These are phyloP conservation scores for Cephalotrichum gorgonifer DNA, from an alignment of 2,329 filamentous ascomycete genomes.

Conservation along the genomic window DNA sequence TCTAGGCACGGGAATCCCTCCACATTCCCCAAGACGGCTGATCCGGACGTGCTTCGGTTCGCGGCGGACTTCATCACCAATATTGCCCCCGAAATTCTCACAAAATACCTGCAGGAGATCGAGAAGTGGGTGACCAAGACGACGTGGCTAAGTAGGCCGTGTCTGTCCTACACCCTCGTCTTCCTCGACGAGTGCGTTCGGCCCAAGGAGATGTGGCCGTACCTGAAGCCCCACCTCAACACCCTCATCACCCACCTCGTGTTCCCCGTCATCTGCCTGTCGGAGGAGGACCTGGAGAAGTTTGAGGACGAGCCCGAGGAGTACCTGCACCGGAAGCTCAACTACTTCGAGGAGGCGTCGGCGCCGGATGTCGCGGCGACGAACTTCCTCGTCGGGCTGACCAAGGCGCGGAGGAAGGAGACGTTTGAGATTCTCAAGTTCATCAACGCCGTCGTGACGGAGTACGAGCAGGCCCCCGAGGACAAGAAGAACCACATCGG, in stretches of 20 bases:
- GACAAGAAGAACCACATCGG: slow-evolving; percentile 88
- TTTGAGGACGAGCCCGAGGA: slow-evolving; percentile 93
- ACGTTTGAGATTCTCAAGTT: slow-evolving; percentile 92
- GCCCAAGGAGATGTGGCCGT: slow-evolving; percentile 92
- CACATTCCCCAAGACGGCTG: slow-evolving; percentile 62
- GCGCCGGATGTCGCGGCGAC: slow-evolving; percentile 91
- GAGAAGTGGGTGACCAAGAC: slow-evolving; percentile 97
- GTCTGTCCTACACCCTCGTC: slow-evolving; percentile 83
- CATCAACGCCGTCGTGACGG: slow-evolving; percentile 88
- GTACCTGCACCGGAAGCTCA: slow-evolving; percentile 93
- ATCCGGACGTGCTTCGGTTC: slow-evolving; percentile 57
- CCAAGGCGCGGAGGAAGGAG: slow-evolving; percentile 89
- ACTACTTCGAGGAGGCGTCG: slow-evolving; percentile 95
- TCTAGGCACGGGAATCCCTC: slow-evolving; percentile 79
- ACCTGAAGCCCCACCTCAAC: slow-evolving; percentile 86
- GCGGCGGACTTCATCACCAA: slow-evolving; percentile 84
- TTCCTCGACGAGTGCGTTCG: slow-evolving; percentile 97
- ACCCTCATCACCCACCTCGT: slow-evolving; percentile 89
- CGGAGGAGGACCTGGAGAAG: slow-evolving; percentile 82
- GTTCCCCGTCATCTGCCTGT: slow-evolving; percentile 90
- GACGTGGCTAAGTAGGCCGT: slow-evolving; percentile 88
- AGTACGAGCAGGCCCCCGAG: slow-evolving; percentile 75
- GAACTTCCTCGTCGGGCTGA: slow-evolving; percentile 90
- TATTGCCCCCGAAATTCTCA: slow-evolving; percentile 92
- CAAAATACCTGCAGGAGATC: slow-evolving; percentile 87